Conservation (phyloP, 2,329 filamentous ascomycete genomes). For the Orbilia quercus region DNA sequence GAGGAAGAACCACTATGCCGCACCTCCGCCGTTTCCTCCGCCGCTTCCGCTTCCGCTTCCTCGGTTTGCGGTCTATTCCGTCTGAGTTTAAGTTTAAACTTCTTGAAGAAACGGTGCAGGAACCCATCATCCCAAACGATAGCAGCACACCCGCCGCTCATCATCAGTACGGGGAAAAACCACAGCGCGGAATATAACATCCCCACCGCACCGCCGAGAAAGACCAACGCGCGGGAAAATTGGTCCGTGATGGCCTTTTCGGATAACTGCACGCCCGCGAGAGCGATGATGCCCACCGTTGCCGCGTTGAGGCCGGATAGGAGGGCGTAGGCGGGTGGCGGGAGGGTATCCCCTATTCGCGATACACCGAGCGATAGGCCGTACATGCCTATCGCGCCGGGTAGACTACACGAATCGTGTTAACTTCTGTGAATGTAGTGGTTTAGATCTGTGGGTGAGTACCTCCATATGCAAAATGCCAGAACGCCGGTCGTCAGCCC, state of each 20-base stretch:
- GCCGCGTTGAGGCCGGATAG: constrained; percentile 78
- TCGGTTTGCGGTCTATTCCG: constrained; percentile 24
- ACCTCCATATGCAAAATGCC: constrained; percentile 74
- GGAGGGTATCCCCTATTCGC: constrained; percentile 70
- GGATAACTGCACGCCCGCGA: constrained; percentile 75
- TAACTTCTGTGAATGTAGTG: neutral
- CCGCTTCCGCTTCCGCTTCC: neutral
- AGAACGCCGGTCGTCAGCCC: constrained; percentile 71
- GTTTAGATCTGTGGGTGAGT: constrained; percentile 26
- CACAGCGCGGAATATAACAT: constrained; percentile 78
- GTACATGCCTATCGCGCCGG: constrained; percentile 77
- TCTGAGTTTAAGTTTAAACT: constrained; percentile 53
- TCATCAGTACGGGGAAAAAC: constrained; percentile 77
- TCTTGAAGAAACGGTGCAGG: constrained; percentile 63
- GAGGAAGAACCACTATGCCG: neutral
- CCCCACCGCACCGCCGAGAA: constrained; percentile 73
- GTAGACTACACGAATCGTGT: too few relatives aligned
- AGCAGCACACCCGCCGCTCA: constrained; percentile 68
- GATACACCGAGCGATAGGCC: constrained; percentile 74
- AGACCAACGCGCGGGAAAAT: constrained; percentile 73
- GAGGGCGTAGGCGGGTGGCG: constrained; percentile 73
- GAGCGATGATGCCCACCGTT: constrained; percentile 77
- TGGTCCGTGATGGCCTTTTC: constrained; percentile 75
- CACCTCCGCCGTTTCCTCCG: neutral
- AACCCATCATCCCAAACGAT: constrained; percentile 71